These are phyloP conservation scores for Chlamydomonas schloesseri DNA, from an alignment of 139 green algal genomes.

Conservation along the genomic window DNA sequence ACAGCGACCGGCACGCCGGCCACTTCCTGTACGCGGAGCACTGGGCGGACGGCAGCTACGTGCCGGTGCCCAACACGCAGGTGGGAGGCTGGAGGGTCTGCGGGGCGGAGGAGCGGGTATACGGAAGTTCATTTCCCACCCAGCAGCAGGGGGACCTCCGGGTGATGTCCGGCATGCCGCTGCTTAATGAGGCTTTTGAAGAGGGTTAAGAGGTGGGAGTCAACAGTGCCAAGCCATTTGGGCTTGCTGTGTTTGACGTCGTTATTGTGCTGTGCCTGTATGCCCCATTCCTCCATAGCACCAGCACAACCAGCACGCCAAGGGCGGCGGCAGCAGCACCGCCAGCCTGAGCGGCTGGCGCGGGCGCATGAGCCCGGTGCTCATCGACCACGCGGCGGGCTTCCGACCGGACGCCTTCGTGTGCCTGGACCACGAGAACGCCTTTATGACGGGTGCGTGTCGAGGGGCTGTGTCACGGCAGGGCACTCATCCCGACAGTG, in stretches of 20 bases:
- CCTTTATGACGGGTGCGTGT: constrained; percentile 75
- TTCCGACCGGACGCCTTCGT: constrained; percentile 67
- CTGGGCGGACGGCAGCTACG: constrained; percentile 66
- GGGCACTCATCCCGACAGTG: too few species aligned
- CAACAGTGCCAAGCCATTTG: too few species aligned
- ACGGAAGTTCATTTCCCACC: too few species aligned
- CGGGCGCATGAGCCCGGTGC: constrained; percentile 55
- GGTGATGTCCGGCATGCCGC: too few species aligned
- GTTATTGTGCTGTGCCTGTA: too few species aligned
- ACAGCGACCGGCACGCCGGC: constrained; percentile 84
- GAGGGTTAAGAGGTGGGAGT: too few species aligned
- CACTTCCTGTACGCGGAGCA: constrained; percentile 84
- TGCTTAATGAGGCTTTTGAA: too few species aligned
- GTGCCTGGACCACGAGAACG: constrained; percentile 81
- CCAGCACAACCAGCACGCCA: background rate
- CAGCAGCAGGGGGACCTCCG: too few species aligned
- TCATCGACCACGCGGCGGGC: constrained; percentile 91
- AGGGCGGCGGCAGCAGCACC: background rate
- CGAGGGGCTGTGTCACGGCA: background rate
- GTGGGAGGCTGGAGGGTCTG: background rate
- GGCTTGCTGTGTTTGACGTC: too few species aligned
- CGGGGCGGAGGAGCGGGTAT: too few species aligned
- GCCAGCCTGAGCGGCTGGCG: constrained; percentile 9
- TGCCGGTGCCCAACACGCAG: background rate
- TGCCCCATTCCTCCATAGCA: background rate